Base-by-base conservation (phyloP, 192 early-diverging fungal genomes). In the Ambispora gerdemannii region DNA sequence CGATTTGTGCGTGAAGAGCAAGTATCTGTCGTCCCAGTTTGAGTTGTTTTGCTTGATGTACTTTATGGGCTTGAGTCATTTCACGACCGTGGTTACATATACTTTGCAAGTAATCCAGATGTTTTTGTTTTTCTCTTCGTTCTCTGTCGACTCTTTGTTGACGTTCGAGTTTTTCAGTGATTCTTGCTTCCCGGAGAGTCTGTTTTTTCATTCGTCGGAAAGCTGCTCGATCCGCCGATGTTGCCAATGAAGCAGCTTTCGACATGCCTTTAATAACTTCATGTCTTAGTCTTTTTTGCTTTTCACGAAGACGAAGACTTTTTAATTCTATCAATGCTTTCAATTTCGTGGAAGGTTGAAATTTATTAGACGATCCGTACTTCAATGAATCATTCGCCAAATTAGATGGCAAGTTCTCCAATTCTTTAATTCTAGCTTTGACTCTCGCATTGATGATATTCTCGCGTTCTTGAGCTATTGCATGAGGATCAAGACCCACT, bases 161-260 rank as follows among this genome's bases (percentile, higher is more conserved):
- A n/a, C 90, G 84, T 63, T 98, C 97, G 50, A 93, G 83, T 74
- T 86, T 90, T 73, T 97, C 97, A 2, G 95, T 95, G 74, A 90
- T 86, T 10, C 91, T 81, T 3, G 92, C 91, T 69, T 96, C 95
- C 15, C 92, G 87, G 58, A 91, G 71, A 2, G 92, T 88, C 74
- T 87, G 87, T 71, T 89, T 92, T 84, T 92, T 91, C 84, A 91
- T 89, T 28, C 90, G 81, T 43, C 91, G 83, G 67, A 89, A 94
- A 15, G 84, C 80, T 3, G 82, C 72, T 60, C 95, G 83, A 75
- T 99, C 92, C 6, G 86, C 80, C 1, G 90, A 87, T 7, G 95
- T 92, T 2, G 89, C 84, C 35, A 96, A 80, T 67, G 89, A 90
- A 13, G 95, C 92, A 11, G 86, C 81, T 20, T 86, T 86, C 4